Conservation (phyloP, 2,329 filamentous ascomycete genomes). For the Hymenoscyphus repandus region DNA sequence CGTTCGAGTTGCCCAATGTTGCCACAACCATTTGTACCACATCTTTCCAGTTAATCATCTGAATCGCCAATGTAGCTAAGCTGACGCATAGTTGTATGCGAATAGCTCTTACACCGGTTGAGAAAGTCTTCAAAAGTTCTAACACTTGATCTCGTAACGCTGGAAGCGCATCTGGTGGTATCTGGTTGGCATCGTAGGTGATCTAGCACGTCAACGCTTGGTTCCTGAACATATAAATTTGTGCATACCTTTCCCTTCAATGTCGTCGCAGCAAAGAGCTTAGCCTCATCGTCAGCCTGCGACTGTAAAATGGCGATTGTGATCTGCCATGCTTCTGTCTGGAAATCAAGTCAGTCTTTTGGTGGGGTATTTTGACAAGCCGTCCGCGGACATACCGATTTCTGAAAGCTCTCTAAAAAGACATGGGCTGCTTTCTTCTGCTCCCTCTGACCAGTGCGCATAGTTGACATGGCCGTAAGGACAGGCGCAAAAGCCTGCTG, state of each 20-base stretch:
- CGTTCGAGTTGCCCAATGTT: conserved; percentile 68
- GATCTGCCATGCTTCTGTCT: conserved; percentile 88
- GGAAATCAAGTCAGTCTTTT: conserved; percentile 19
- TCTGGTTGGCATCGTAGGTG: conserved; percentile 89
- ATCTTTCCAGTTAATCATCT: conserved; percentile 94
- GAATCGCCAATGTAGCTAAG: conserved; percentile 88
- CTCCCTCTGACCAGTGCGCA: conserved; percentile 78
- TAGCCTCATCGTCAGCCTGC: conserved; percentile 73
- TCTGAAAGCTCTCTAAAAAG: conserved; percentile 92
- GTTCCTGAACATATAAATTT: background rate
- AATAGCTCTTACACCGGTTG: conserved; percentile 75
- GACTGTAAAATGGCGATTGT: conserved; percentile 84
- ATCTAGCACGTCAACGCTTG: conserved; percentile 55
- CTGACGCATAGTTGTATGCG: conserved; percentile 92
- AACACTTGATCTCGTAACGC: conserved; percentile 81
- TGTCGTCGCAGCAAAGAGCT: conserved; percentile 93
- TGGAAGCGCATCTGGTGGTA: conserved; percentile 68
- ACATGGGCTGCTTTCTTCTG: conserved; percentile 88
- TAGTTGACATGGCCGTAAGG: conserved; percentile 81
- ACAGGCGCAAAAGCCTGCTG: conserved; percentile 78
- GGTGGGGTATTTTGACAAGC: background rate
- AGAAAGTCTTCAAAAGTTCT: conserved; percentile 73
- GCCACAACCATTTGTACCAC: conserved; percentile 78
- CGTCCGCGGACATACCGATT: conserved; percentile 62
- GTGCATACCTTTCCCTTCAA: conserved; percentile 87